phyloP scores from a whole-genome alignment of 176 grass and related monocot genomes.

The Phragmites australis region DNA sequence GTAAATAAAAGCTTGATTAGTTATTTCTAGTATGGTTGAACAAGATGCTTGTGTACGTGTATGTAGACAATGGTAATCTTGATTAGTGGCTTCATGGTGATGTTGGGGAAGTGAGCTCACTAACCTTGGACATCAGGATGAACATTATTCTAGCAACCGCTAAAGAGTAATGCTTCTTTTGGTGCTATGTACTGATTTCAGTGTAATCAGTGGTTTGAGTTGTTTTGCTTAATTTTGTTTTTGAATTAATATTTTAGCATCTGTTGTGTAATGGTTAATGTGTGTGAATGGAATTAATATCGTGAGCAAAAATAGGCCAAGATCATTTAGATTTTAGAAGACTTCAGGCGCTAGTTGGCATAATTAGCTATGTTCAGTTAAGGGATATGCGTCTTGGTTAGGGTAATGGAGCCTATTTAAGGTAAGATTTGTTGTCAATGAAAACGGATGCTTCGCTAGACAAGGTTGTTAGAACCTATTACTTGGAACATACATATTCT shows the following conservation, averaged over 20 bases:
- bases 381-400: conserved; percentile 23
- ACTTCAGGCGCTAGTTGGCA: conserved; percentile 16
- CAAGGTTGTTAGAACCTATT: conserved; percentile 15
- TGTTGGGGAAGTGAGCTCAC: not conserved
- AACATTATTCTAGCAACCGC: conserved; percentile 86
- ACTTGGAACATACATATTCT: conserved; percentile 36
- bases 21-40: not conserved
- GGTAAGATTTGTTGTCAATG: conserved; percentile 17
- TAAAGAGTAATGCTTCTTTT: conserved; percentile 57
- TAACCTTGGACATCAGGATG: conserved; percentile 76
- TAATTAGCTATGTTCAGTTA: conserved; percentile 22
- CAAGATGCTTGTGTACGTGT: conserved; percentile 90
- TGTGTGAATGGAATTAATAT: not conserved
- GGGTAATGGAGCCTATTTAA: conserved; percentile 26
- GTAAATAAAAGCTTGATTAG: not conserved
- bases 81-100: conserved; percentile 83
- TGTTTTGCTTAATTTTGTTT: not conserved
- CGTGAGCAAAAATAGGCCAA: not conserved
- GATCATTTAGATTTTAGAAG: not conserved
- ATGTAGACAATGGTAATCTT: conserved; percentile 76
- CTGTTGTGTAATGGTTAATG: not conserved
- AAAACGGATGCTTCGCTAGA: conserved; percentile 26
- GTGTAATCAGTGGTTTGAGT: not conserved
- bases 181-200: not conserved
- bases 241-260: not conserved